Conservation (phyloP, 306 rosid genomes). For the Lotus japonicus region DNA sequence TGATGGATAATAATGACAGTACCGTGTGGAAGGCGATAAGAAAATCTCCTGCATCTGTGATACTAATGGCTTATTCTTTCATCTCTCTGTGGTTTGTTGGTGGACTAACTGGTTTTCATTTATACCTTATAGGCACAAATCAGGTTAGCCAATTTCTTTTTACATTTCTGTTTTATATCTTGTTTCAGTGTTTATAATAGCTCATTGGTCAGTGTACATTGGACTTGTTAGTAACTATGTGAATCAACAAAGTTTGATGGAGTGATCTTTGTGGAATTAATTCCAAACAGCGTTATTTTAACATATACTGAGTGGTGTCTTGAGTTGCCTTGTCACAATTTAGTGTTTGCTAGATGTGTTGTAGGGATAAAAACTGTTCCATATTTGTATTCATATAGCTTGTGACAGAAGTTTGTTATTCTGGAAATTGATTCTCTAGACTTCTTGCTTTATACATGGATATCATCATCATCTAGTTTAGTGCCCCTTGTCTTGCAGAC, state of each 20-base stretch:
- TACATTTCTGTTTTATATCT: conserved; percentile 20
- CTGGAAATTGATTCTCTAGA: neutral
- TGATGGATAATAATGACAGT: conserved; percentile 55
- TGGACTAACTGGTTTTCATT: conserved; percentile 88
- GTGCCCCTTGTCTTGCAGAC: conserved; percentile 53
- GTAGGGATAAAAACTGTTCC: neutral
- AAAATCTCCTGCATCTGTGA: conserved; percentile 83
- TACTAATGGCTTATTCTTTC: conserved; percentile 78
- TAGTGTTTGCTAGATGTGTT: neutral
- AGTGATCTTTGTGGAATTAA: neutral
- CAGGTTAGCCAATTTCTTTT: conserved; percentile 55
- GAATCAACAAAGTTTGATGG: neutral
- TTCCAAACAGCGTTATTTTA: neutral
- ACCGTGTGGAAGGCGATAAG: conserved; percentile 86
- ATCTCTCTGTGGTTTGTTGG: conserved; percentile 92
- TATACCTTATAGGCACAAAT: conserved; percentile 80
- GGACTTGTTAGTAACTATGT: neutral
- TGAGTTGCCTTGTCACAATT: neutral
- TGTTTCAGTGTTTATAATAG: neutral
- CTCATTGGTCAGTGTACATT: neutral
- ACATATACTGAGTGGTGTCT: neutral
- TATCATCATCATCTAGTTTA: neutral
- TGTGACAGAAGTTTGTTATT: neutral
- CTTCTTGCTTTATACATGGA: neutral
- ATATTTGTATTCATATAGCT: neutral